phyloP scores from a whole-genome alignment of 2,329 filamentous ascomycete genomes.

The Xylaria sp. region DNA sequence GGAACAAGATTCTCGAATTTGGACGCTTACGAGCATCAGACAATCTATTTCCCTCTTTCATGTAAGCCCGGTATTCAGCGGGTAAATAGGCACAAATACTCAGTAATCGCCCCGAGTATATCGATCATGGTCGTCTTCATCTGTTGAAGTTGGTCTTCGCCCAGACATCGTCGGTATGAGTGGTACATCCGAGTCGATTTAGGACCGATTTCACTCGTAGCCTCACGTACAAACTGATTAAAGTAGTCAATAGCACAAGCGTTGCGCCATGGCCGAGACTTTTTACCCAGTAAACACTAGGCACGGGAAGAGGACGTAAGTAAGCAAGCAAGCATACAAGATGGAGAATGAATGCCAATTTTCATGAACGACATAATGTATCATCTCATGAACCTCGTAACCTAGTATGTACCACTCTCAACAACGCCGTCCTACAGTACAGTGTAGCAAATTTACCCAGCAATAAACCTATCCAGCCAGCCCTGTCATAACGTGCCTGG shows the following conservation, averaged over 20 bases:
- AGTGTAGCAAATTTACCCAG: conserved; percentile 13
- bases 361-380: conserved; percentile 22
- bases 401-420: conserved; percentile 7
- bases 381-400: conserved; percentile 8
- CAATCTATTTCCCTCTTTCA: too few relatives aligned
- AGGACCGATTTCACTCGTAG: too few relatives aligned
- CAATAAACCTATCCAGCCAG: conserved; percentile 13
- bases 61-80: too few relatives aligned
- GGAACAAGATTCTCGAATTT: too few relatives aligned
- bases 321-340: not conserved
- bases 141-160: too few relatives aligned
- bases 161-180: too few relatives aligned
- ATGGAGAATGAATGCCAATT: not conserved
- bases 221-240: not conserved
- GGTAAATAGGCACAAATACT: too few relatives aligned
- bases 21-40: too few relatives aligned
- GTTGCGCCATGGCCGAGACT: not conserved
- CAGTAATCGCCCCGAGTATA: too few relatives aligned
- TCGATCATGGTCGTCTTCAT: too few relatives aligned
- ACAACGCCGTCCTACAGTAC: conserved; percentile 19
- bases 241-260: not conserved
- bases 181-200: too few relatives aligned
- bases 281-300: not conserved
- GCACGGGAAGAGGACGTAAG: not conserved
- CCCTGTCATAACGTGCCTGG: not conserved